Conservation (phyloP, 768 basidiomycete species). For the Lentinula boryana region DNA sequence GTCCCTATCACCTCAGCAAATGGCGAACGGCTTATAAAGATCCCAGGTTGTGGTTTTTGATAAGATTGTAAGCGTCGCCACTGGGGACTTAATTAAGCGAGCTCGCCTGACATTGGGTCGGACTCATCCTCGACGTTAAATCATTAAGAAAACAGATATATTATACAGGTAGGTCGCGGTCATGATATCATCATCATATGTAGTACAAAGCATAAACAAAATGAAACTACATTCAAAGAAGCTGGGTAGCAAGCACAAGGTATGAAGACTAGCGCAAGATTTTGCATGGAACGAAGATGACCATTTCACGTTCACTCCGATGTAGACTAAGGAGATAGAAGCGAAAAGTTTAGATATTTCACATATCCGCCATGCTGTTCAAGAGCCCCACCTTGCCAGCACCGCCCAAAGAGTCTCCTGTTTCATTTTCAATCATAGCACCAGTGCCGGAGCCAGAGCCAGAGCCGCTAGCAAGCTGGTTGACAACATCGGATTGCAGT, state of each 20-base stretch:
- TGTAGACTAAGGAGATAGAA: background rate
- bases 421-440: slow-evolving; percentile 28
- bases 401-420: slow-evolving; percentile 31
- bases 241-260: background rate
- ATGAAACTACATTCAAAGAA: background rate
- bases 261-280: background rate
- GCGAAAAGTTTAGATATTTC: slow-evolving; percentile 12
- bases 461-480: slow-evolving; percentile 32
- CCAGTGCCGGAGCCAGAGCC: slow-evolving; percentile 13
- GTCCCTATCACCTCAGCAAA: background rate
- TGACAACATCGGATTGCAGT: slow-evolving; percentile 66
- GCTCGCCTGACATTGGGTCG: too few species aligned
- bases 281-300: background rate
- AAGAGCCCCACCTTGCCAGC: slow-evolving; percentile 48
- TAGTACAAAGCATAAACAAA: background rate
- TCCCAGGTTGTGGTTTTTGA: too few species aligned
- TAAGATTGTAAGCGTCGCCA: too few species aligned
- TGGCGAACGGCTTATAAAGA: background rate
- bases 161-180: background rate
- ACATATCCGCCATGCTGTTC: slow-evolving; percentile 43
- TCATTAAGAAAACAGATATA: background rate
- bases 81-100: too few species aligned
- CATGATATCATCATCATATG: background rate
- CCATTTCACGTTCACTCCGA: background rate
- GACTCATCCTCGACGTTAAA: too few species aligned